Evolutionary conservation across 1,284 basidiomycete genomes (phyloP).

Genomic region (Sparassis latifolia): DNA sequence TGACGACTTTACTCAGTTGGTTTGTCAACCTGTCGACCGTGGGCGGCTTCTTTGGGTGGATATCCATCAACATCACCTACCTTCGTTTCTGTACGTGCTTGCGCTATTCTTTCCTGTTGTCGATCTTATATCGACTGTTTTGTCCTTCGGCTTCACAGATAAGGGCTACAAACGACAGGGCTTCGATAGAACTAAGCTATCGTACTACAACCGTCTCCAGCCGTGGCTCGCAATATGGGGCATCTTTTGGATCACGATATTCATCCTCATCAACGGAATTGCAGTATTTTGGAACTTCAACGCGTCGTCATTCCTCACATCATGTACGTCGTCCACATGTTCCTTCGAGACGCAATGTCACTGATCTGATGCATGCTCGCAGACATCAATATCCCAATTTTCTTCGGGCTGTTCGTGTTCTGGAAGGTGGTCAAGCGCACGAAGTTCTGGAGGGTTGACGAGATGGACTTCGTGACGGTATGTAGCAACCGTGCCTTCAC

Average conservation of each 20-base stretch:
- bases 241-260: conserved; percentile 31
- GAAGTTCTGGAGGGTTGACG: conserved; percentile 38
- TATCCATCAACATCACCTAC: conserved; percentile 67
- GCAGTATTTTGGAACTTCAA: conserved; percentile 42
- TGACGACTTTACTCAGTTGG: conserved; percentile 29
- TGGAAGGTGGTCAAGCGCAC: conserved; percentile 54
- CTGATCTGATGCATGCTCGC: neutral
- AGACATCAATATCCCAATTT: conserved; percentile 46
- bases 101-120: conserved; percentile 1
- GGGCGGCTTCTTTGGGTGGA: conserved; percentile 64
- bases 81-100: conserved; percentile 55
- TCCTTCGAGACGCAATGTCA: neutral
- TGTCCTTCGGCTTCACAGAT: conserved; percentile 25
- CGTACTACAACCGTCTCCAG: conserved; percentile 46
- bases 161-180: conserved; percentile 54
- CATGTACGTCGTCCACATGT: conserved; percentile 33
- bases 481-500: conserved; percentile 6
- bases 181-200: conserved; percentile 45
- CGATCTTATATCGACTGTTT: conserved; percentile 1
- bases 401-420: conserved; percentile 37
- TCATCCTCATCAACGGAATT: conserved; percentile 35
- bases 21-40: conserved; percentile 53
- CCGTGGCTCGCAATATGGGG: conserved; percentile 33
- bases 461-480: conserved; percentile 57
- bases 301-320: conserved; percentile 52